phyloP scores from a whole-genome alignment of 805 yeast species.

The Metschnikowia proteae region DNA sequence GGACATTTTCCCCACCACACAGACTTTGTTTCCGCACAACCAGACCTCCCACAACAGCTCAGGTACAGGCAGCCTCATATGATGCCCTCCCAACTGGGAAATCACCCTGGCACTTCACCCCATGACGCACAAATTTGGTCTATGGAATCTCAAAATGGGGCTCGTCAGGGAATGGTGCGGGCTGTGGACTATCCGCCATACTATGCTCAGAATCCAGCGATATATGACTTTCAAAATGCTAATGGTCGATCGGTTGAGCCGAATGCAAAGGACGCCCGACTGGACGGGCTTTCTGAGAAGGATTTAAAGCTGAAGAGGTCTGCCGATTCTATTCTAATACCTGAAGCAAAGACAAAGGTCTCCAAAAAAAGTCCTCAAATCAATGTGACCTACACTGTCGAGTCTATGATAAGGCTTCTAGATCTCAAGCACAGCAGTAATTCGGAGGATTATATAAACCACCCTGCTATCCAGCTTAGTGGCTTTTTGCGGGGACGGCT shows the following conservation, averaged over 20 bases:
- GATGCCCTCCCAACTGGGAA: slow-evolving; percentile 7
- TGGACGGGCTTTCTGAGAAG: not conserved
- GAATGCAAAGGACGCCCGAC: not conserved
- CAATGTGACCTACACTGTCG: slow-evolving; percentile 13
- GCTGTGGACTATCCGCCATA: not conserved
- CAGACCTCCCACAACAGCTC: slow-evolving; percentile 36
- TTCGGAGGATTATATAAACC: not conserved
- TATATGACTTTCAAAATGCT: not conserved
- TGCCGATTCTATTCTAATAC: not conserved
- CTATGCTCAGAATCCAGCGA: not conserved
- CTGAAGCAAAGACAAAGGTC: not conserved
- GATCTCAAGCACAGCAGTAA: slow-evolving; percentile 7
- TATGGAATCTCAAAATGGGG: not conserved
- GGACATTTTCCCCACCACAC: slow-evolving; percentile 28
- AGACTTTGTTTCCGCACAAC: slow-evolving; percentile 25
- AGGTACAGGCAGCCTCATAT: slow-evolving; percentile 26
- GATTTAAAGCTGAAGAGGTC: not conserved
- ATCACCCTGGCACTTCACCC: not conserved
- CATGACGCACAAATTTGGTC: slow-evolving; percentile 1
- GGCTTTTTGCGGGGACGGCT: slow-evolving; percentile 44
- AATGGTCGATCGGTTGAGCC: not conserved
- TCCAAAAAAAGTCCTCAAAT: slow-evolving; percentile 5
- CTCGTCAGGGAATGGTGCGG: not conserved
- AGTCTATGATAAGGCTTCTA: slow-evolving; percentile 12
- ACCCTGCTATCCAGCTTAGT: slow-evolving; percentile 3